These are phyloP conservation scores for Naganishia vaughanmartiniae DNA, from an alignment of 768 basidiomycete genomes.

Conservation along the genomic window DNA sequence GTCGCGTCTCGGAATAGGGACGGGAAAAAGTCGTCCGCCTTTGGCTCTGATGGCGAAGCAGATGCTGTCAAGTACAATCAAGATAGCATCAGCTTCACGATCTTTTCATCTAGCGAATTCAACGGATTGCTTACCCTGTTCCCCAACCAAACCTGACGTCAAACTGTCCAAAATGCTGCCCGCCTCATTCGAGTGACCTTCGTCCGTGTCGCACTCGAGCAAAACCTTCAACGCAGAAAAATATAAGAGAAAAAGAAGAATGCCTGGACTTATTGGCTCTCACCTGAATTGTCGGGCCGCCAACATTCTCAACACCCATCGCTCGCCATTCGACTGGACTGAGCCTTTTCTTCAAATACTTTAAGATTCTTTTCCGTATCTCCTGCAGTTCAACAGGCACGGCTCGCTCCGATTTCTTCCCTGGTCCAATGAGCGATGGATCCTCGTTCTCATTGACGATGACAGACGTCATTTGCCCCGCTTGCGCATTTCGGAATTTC, in stretches of 20 bases:
- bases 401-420: slow-evolving; percentile 37
- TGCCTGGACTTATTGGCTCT: slow-evolving; percentile 31
- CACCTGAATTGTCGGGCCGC: slow-evolving; percentile 48
- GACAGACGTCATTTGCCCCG: slow-evolving; percentile 68
- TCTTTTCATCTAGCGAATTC: background rate
- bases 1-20: slow-evolving; percentile 80
- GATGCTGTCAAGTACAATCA: slow-evolving; percentile 29
- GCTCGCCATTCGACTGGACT: slow-evolving; percentile 46
- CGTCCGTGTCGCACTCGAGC: slow-evolving; percentile 75
- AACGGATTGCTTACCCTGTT: slow-evolving; percentile 58
- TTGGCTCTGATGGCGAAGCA: slow-evolving; percentile 27
- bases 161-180: slow-evolving; percentile 79
- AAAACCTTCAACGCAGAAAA: slow-evolving; percentile 60
- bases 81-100: background rate
- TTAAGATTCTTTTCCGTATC: slow-evolving; percentile 60
- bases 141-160: slow-evolving; percentile 69
- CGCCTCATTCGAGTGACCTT: slow-evolving; percentile 60
- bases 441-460: slow-evolving; percentile 56
- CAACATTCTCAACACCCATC: slow-evolving; percentile 48
- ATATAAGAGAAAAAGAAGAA: background rate
- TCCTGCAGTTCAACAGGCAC: slow-evolving; percentile 59
- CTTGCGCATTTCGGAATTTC: slow-evolving; percentile 73
- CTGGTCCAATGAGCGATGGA: slow-evolving; percentile 36
- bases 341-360: slow-evolving; percentile 50
- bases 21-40: slow-evolving; percentile 66